Base-by-base conservation (phyloP, 2,329 filamentous ascomycete genomes). In the Proliferodiscus dingleyae region DNA sequence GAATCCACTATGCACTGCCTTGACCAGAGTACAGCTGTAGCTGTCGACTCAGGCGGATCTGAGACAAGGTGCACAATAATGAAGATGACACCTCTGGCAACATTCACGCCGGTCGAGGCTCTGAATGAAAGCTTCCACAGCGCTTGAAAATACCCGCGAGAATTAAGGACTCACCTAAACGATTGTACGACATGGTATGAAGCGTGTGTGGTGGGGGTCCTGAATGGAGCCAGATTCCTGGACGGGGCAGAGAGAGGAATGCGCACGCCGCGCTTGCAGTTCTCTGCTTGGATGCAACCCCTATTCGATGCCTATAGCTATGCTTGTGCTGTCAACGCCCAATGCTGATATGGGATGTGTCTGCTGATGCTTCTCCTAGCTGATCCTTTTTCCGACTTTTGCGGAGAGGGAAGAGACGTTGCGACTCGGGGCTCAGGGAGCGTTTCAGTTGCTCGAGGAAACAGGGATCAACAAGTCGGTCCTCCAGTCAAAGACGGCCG, bases 131-230 rank as follows among this genome's bases (percentile, higher is more conserved):
- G 19, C 5, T 10, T 19, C 21, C 40, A 41, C 42, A 43, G 43
- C 42, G 30, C 21, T 36, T 39, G 24, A 46, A 42, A 33, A 41
- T 38, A 46, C 46, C 43, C 23, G 40, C 9, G 48, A 47, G 49
- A 52, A 45, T 52, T 40, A 53, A 46, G 49, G 50, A 79, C 80
- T 71, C 75, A 80, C 83, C 80, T 74, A 87, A 68, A 59, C 82
- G 80, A 72, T 87, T 85, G 71, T 88, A 88, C 64, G 81, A 78
- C 81, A 87, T 86, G 50, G 53, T 57, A 45, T 37, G 36, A 21
- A 29, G 7, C 33, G 21, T 18, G 21, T 21, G 43, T 34, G 43
- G 41, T 23, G 42, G 41, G 36, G 22, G 37, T 9, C 33, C 4
- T 36, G 43, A 19, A 26, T 26, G 24, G 24, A 26, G 24, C 24